Evolutionary conservation across 129 eudicot genomes (phyloP).

Genomic region (Lactuca sativa): DNA sequence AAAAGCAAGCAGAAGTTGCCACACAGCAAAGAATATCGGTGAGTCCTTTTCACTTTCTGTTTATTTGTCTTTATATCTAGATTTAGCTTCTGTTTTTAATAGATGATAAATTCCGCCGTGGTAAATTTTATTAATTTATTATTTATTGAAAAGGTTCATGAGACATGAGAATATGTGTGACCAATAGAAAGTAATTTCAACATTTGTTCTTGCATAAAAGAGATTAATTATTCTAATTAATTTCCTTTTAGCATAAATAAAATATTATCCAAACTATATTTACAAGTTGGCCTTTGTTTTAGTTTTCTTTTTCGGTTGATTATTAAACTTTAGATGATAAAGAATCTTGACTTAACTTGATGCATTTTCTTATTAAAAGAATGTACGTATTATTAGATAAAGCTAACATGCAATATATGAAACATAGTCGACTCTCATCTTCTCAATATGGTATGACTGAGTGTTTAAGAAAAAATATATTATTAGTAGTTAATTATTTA

Average conservation of each 20-base stretch:
- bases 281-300: constrained; percentile 11
- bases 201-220: neutral
- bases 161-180: constrained; percentile 21
- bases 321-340: neutral
- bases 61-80: neutral
- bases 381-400: too few relatives aligned
- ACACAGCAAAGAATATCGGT: constrained; percentile 80
- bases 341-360: neutral
- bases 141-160: neutral
- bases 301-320: neutral
- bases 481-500: too few relatives aligned
- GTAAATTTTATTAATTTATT: constrained; percentile 7
- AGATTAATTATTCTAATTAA: too few relatives aligned
- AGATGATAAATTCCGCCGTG: neutral
- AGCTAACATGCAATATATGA: neutral
- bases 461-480: too few relatives aligned
- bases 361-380: neutral
- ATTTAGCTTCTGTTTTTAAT: neutral
- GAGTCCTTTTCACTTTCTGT: neutral
- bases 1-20: constrained; percentile 70
- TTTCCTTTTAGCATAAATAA: neutral
- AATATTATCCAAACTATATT: constrained; percentile 13
- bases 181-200: constrained; percentile 17
- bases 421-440: too few relatives aligned
- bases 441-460: too few relatives aligned